These are phyloP conservation scores for Leptographium flavum DNA, from an alignment of 2,329 filamentous ascomycete species.

Conservation along the genomic window DNA sequence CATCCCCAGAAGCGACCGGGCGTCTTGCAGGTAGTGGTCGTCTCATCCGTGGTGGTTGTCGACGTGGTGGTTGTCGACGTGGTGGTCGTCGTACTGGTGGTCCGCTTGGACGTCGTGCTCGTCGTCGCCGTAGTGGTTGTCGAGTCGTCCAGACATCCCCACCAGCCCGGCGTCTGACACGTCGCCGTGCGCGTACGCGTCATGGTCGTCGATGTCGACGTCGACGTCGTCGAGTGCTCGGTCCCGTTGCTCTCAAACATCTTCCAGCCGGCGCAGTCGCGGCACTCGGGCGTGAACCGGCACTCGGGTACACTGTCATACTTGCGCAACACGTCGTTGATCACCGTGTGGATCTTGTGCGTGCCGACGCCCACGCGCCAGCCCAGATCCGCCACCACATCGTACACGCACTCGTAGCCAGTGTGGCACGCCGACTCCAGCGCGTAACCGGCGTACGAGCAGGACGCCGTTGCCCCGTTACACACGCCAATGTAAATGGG, in stretches of 20 bases:
- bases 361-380: conserved; percentile 87
- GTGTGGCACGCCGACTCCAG: conserved; percentile 89
- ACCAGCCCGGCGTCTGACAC: conserved; percentile 83
- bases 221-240: conserved; percentile 51
- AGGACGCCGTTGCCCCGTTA: conserved; percentile 77
- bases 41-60: conserved; percentile 16
- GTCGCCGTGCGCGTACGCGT: conserved; percentile 62
- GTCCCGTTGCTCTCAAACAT: conserved; percentile 88
- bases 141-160: conserved; percentile 60
- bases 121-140: conserved; percentile 30
- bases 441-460: conserved; percentile 84
- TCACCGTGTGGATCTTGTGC: conserved; percentile 80
- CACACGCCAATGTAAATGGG: conserved; percentile 86
- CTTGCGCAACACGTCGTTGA: conserved; percentile 70
- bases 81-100: conserved; percentile 25
- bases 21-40: conserved; percentile 16
- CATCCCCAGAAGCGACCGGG: conserved; percentile 14
- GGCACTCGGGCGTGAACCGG: conserved; percentile 60
- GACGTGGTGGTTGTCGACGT: not conserved
- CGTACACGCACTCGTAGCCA: conserved; percentile 77
- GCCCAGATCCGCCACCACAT: conserved; percentile 80
- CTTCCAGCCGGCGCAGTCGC: conserved; percentile 87
- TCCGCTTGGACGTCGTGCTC: conserved; percentile 28
- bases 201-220: conserved; percentile 37
- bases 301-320: conserved; percentile 75